Conservation (phyloP, 2,329 filamentous ascomycete species). For the Lasiodiplodia hormozganensis region DNA sequence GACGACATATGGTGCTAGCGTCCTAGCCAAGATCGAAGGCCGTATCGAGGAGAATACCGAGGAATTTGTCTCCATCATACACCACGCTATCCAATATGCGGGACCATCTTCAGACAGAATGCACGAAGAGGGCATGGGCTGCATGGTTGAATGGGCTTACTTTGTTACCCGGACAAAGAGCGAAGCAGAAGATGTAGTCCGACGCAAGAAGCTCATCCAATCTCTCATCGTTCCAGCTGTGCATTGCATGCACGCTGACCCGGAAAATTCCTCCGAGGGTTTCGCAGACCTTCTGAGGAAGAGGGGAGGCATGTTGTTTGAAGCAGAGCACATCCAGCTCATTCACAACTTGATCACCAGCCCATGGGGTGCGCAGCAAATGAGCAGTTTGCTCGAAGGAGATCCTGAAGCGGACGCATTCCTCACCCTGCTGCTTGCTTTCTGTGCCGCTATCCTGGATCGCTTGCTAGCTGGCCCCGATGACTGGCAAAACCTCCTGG, state of each 20-base stretch:
- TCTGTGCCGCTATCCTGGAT: constrained; percentile 70
- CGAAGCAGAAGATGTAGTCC: constrained; percentile 9
- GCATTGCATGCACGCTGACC: constrained; percentile 38
- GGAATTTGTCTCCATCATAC: constrained; percentile 16
- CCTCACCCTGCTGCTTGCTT: constrained; percentile 70
- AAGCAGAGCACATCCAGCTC: constrained; percentile 60
- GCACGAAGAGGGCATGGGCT: constrained; percentile 25
- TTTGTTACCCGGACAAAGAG: constrained; percentile 24
- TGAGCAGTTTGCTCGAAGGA: constrained; percentile 62
- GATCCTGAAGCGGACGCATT: constrained; percentile 72
- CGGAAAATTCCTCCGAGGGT: constrained; percentile 65
- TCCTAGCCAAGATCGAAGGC: constrained; percentile 11
- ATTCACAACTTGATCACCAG: constrained; percentile 61
- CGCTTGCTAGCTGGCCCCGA: constrained; percentile 36
- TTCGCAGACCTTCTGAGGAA: constrained; percentile 69
- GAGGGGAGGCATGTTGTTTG: constrained; percentile 69
- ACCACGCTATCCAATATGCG: constrained; percentile 6
- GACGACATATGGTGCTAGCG: constrained; percentile 7
- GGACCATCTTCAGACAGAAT: constrained; percentile 2
- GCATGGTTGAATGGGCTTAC: constrained; percentile 28
- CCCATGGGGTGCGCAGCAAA: constrained; percentile 64
- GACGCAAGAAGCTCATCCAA: constrained; percentile 22
- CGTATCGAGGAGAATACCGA: constrained; percentile 23
- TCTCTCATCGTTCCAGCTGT: constrained; percentile 28
- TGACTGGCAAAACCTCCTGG: constrained; percentile 43